Evolutionary conservation across 169 alveolate species (phyloP), one percentile per base, ranked within the genome.

Genomic region (Theileria equi): DNA sequence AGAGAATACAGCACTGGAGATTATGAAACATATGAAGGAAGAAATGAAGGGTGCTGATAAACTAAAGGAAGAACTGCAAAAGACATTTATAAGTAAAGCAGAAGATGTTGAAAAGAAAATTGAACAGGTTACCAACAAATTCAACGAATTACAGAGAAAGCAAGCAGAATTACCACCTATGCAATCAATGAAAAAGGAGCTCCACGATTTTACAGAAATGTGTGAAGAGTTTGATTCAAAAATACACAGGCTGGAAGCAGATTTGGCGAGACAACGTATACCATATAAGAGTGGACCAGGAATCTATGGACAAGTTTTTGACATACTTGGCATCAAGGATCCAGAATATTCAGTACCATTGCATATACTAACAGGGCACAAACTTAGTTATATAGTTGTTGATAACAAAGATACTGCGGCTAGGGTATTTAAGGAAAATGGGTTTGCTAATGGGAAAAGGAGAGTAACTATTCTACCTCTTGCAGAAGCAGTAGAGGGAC

Each of bases 381-480:
- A 85, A 38, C 68, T 85, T 31, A 59, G 67, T 13, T 85, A 85
- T 34, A 44, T 85, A 32, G 63, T 85, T 11, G 92, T 80, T 11
- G 69, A 64, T 16, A 72, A 85, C 44, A 79, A 80, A 52, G 82
- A 85, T 45, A 31, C 71, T 34, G 88, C 87, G 34, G 76, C 65
- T 48, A 61, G 54, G 1, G 25, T 85, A 21, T 85, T 85, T 40
- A 88, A 85, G 67, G 50, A 53, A 35, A 85, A 85, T 49, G 54
- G 74, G 7, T 61, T 85, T 31, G 60, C 87, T 5, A 38, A 53
- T 16, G 53, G 67, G 32, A 44, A 40, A 16, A 73, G 53, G 48
- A 76, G 82, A 43, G 88, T 85, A 6, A 85, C 92, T n/a, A 77
- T 85, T 21, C 43, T 85, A 28, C 92, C 92, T 1, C 60, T 85